A percentile compares a stretch with the other conserved stretches of the same genome.
Evolutionary conservation across 768 basidiomycete genomes (phyloP).

Genomic region (Auricularia sp.): DNA sequence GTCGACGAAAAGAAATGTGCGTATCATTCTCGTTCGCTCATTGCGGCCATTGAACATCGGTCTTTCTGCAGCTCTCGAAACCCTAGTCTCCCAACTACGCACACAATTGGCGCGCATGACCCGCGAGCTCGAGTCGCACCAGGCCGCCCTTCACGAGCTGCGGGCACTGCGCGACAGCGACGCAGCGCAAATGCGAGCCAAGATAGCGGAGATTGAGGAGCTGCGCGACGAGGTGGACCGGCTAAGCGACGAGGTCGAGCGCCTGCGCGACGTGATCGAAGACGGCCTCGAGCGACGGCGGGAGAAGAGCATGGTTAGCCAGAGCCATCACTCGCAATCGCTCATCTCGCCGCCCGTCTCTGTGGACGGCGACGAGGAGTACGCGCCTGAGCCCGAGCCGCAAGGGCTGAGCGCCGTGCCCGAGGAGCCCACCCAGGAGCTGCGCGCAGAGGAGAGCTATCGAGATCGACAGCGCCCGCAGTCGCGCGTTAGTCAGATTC

Average conservation of each 20-base stretch:
- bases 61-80: constrained; percentile 56
- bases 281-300: constrained; percentile 72
- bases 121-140: constrained; percentile 60
- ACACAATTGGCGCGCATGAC: constrained; percentile 71
- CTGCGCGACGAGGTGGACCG: constrained; percentile 71
- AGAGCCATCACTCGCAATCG: constrained; percentile 8
- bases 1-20: constrained; percentile 86
- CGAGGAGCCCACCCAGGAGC: constrained; percentile 7
- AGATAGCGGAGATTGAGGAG: constrained; percentile 54
- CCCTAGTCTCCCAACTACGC: constrained; percentile 63
- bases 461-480: not conserved
- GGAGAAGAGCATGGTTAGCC: constrained; percentile 15
- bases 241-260: constrained; percentile 76
- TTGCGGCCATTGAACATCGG: not conserved
- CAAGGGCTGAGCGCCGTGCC: constrained; percentile 8
- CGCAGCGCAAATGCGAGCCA: constrained; percentile 43
- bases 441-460: not conserved
- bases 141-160: constrained; percentile 56
- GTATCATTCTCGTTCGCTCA: constrained; percentile 7
- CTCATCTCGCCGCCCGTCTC: no score
- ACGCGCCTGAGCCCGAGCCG: not conserved
- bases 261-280: constrained; percentile 78
- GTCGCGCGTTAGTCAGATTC: not conserved
- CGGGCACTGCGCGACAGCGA: constrained; percentile 56
- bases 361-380: constrained; percentile 11